Evolutionary conservation across 139 green algal species (phyloP).

Genomic region (Chlorella sorokiniana): DNA sequence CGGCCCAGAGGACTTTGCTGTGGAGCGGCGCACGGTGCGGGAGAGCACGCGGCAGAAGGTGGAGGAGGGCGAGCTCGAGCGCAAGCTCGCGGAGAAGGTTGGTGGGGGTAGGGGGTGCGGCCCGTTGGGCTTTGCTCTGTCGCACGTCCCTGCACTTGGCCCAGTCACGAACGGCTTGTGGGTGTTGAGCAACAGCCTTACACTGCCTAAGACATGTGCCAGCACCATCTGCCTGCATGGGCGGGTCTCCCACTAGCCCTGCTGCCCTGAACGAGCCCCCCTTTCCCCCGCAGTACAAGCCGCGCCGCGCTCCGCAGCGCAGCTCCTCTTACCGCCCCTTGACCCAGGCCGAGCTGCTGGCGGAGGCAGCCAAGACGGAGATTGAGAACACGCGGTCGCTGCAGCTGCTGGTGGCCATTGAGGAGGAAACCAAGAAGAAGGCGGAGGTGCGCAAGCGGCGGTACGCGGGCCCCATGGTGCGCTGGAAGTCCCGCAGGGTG

Average conservation of each 20-base stretch:
- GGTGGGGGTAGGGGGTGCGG: neutral
- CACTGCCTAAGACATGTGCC: too few species aligned
- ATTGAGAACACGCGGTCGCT: conserved; percentile 72
- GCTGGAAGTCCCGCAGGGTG: conserved; percentile 43
- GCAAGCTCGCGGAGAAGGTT: conserved; percentile 33
- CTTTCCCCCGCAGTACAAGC: conserved; percentile 34
- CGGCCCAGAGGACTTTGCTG: neutral
- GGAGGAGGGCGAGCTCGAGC: conserved; percentile 57
- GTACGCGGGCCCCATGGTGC: conserved; percentile 64
- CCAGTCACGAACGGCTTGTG: too few species aligned
- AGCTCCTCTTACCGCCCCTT: conserved; percentile 41
- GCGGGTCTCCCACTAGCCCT: too few species aligned
- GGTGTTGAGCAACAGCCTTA: too few species aligned
- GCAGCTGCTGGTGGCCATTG: conserved; percentile 55
- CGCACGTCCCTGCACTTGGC: too few species aligned
- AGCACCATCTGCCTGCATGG: too few species aligned
- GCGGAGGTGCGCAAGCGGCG: conserved; percentile 49
- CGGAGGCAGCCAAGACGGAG: conserved; percentile 85
- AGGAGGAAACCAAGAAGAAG: conserved; percentile 69
- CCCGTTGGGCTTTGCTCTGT: neutral
- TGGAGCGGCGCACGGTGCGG: conserved; percentile 41
- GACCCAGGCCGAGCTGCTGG: conserved; percentile 86
- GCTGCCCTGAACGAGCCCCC: too few species aligned
- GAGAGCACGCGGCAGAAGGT: conserved; percentile 62
- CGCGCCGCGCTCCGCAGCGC: conserved; percentile 5